phyloP scores from a whole-genome alignment of 1,284 basidiomycete species.

The Serendipita sp. region DNA sequence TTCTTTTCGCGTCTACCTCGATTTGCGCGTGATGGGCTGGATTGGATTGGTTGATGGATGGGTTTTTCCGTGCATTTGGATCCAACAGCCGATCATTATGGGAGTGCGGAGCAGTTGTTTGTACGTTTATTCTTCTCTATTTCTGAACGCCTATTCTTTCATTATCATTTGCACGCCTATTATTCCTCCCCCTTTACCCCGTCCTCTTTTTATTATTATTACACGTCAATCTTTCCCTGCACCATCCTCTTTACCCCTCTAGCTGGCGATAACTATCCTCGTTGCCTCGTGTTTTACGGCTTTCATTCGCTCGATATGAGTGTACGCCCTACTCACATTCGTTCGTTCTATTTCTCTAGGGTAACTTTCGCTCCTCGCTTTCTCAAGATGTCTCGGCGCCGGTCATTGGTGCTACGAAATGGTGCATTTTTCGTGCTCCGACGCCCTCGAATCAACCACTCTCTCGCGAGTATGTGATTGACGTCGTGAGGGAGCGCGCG shows the following conservation, averaged over 20 bases:
- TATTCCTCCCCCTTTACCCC: not conserved
- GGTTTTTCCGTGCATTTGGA: not conserved
- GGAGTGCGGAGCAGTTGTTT: conserved; percentile 61
- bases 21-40: not conserved
- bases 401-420: conserved; percentile 62
- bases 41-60: too few relatives aligned
- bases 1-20: not conserved
- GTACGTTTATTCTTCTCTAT: conserved; percentile 27
- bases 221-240: conserved; percentile 13
- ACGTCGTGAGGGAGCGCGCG: conserved; percentile 55
- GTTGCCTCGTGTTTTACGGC: too few relatives aligned
- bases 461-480: conserved; percentile 41
- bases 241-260: not conserved
- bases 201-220: not conserved
- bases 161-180: too few relatives aligned
- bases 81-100: conserved; percentile 62
- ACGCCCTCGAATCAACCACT: conserved; percentile 18
- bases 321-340: not conserved
- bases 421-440: conserved; percentile 52
- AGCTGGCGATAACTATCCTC: too few relatives aligned
- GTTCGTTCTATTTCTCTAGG: conserved; percentile 27
- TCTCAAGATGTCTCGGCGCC: conserved; percentile 22
- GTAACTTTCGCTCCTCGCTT: conserved; percentile 43
- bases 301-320: not conserved
- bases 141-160: not conserved